Conservation (phyloP, 768 basidiomycete genomes). For the Pulveroboletus sp. region DNA sequence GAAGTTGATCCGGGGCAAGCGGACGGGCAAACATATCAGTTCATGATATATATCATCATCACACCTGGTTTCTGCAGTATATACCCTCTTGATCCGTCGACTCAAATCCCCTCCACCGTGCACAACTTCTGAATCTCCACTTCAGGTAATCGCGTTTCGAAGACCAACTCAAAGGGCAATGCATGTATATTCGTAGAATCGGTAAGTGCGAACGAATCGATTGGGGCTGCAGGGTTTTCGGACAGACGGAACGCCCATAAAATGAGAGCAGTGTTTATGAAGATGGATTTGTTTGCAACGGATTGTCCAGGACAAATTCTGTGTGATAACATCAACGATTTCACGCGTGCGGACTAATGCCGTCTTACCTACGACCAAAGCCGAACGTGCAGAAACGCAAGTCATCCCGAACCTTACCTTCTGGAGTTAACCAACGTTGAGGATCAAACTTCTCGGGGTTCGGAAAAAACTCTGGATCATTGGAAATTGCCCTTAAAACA, state of each 20-base stretch:
- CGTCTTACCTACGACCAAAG: slow-evolving; percentile 29
- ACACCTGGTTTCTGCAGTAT: too few relatives aligned
- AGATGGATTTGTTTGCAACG: slow-evolving; percentile 43
- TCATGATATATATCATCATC: too few relatives aligned
- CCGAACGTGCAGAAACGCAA: slow-evolving; percentile 33
- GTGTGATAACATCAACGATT: background rate
- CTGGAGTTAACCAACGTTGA: slow-evolving; percentile 44
- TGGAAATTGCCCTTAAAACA: slow-evolving; percentile 36
- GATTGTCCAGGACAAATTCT: slow-evolving; percentile 35
- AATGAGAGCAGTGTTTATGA: slow-evolving; percentile 58
- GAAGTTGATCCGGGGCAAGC: too few relatives aligned
- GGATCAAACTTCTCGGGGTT: slow-evolving; percentile 56
- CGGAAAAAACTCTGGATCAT: slow-evolving; percentile 51
- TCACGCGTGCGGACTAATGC: background rate
- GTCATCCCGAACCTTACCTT: slow-evolving; percentile 26
- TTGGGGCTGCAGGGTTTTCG: slow-evolving; percentile 46
- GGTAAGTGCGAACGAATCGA: slow-evolving; percentile 59
- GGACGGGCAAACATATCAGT: too few relatives aligned
- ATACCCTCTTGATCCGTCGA: too few relatives aligned
- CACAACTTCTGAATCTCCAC: slow-evolving; percentile 8
- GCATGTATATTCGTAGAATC: slow-evolving; percentile 19
- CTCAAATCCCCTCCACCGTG: background rate
- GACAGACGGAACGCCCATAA: slow-evolving; percentile 61
- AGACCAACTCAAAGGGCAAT: slow-evolving; percentile 8
- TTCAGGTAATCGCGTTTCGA: slow-evolving; percentile 4